These are phyloP conservation scores for Kuraishia floccosa DNA, from an alignment of 805 yeast genomes.

Conservation along the genomic window DNA sequence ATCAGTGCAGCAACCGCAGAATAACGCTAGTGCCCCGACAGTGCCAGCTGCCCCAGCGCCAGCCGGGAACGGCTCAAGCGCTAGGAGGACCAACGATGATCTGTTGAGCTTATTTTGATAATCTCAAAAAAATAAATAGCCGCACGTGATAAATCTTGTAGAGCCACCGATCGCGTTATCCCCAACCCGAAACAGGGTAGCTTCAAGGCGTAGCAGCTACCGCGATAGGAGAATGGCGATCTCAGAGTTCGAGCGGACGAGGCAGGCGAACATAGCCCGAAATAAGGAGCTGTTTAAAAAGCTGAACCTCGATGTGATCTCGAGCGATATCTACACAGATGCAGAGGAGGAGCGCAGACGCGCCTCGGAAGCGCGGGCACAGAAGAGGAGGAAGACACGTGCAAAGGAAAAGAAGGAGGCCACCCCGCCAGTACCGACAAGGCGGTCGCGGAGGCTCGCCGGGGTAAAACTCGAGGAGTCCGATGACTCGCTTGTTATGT, in stretches of 20 bases:
- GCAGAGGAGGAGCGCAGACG: constrained; percentile 8
- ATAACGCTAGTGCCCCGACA: too few species aligned
- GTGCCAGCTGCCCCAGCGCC: constrained; percentile 2
- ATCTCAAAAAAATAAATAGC: too few species aligned
- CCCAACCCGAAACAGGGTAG: too few species aligned
- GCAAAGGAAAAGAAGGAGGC: neutral
- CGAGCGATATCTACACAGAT: constrained; percentile 40
- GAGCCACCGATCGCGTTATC: too few species aligned
- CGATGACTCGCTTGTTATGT: constrained; percentile 44
- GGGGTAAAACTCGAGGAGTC: constrained; percentile 51
- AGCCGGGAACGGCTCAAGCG: constrained; percentile 1
- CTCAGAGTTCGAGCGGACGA: constrained; percentile 59
- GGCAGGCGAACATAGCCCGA: constrained; percentile 73
- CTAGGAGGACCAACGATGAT: constrained; percentile 12
- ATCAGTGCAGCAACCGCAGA: constrained; percentile 18
- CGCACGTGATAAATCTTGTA: too few species aligned
- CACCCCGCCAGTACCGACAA: constrained; percentile 31
- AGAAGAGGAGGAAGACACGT: neutral
- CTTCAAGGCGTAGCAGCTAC: too few species aligned
- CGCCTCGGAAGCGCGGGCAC: constrained; percentile 3
- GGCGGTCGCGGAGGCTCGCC: constrained; percentile 72
- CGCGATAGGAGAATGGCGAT: constrained; percentile 23
- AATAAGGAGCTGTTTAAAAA: constrained; percentile 66
- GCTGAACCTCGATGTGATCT: constrained; percentile 52
- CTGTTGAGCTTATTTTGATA: constrained; percentile 12